Evolutionary conservation across 257 asterid species (phyloP).

Genomic region (Fraxinus excelsior): DNA sequence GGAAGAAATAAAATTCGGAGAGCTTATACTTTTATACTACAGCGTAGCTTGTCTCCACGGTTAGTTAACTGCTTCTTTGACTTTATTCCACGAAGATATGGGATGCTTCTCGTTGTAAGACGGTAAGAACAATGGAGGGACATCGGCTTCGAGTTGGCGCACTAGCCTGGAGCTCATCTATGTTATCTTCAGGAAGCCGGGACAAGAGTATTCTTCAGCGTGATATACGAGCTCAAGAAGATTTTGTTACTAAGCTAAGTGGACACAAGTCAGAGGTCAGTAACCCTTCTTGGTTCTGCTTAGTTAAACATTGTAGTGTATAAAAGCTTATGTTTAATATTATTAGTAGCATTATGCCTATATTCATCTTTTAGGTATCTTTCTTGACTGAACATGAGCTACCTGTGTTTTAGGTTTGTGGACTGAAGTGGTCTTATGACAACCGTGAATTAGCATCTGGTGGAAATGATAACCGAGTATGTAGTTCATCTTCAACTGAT

Average conservation of each 20-base stretch:
- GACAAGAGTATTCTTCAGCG: conserved; percentile 92
- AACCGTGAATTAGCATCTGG: conserved; percentile 96
- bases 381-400: conserved; percentile 11
- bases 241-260: conserved; percentile 74
- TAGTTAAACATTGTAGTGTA: background rate
- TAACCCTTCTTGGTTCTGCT: conserved; percentile 22
- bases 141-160: conserved; percentile 91
- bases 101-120: conserved; percentile 93
- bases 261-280: conserved; percentile 97
- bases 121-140: conserved; percentile 91
- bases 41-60: conserved; percentile 3
- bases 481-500: conserved; percentile 25
- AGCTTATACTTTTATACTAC: background rate
- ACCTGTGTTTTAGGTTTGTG: conserved; percentile 71
- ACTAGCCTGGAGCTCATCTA: conserved; percentile 88
- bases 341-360: background rate
- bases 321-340: background rate
- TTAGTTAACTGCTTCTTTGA: conserved; percentile 6
- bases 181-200: conserved; percentile 88
- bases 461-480: conserved; percentile 90
- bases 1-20: background rate
- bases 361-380: background rate
- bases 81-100: conserved; percentile 56
- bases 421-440: conserved; percentile 97
- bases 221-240: conserved; percentile 75